phyloP scores from a whole-genome alignment of 306 rosid species.

The Lablab purpureus region DNA sequence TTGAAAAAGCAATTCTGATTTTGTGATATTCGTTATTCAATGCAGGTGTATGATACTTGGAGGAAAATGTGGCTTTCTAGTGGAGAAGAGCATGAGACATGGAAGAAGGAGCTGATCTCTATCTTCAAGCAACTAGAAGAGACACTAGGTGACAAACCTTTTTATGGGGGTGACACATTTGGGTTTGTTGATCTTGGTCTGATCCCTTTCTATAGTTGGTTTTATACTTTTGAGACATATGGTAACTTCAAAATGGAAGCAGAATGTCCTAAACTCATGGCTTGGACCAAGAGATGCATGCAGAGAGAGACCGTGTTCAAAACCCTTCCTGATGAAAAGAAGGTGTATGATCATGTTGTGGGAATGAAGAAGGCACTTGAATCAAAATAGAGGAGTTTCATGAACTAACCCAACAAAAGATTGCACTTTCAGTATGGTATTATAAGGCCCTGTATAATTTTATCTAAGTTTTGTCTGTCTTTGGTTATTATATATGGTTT shows the following conservation, averaged over 20 bases:
- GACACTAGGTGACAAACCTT: constrained; percentile 45
- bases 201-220: constrained; percentile 53
- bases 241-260: constrained; percentile 56
- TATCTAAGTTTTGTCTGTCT: neutral
- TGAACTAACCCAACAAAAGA: neutral
- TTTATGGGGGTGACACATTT: constrained; percentile 52
- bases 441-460: constrained; percentile 3
- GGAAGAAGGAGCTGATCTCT: constrained; percentile 48
- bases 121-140: constrained; percentile 48
- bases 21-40: neutral
- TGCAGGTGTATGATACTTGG: constrained; percentile 46
- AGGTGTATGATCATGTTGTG: constrained; percentile 43
- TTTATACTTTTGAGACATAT: constrained; percentile 48
- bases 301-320: constrained; percentile 51
- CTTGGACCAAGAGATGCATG: constrained; percentile 61
- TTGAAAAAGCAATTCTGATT: neutral
- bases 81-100: constrained; percentile 58
- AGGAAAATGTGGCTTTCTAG: constrained; percentile 47
- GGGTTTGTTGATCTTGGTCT: constrained; percentile 60
- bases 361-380: constrained; percentile 32
- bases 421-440: neutral
- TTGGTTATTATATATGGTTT: neutral
- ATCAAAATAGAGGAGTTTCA: neutral
- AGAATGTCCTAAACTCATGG: constrained; percentile 59
- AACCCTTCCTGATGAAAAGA: constrained; percentile 54